Percentiles rank a stretch among this genome's conserved stretches.
Conservation (phyloP, 768 basidiomycete genomes). For the Clitopilus hobsonii region DNA sequence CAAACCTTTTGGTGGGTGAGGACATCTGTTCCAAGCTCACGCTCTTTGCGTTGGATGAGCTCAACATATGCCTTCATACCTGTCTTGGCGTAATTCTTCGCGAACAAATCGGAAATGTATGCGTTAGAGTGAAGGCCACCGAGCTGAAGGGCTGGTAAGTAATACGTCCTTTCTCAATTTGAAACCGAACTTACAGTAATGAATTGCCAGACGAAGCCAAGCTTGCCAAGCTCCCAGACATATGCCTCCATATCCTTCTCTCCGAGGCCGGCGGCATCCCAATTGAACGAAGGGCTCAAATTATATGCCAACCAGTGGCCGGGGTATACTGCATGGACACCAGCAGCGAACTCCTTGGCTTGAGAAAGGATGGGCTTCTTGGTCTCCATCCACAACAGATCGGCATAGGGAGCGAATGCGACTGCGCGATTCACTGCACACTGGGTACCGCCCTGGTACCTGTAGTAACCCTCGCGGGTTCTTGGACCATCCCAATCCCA, state of each 20-base stretch:
- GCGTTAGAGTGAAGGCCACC: conserved; percentile 97
- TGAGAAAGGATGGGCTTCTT: conserved; percentile 90
- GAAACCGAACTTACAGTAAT: conserved; percentile 67
- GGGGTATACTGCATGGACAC: conserved; percentile 78
- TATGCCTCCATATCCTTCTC: conserved; percentile 82
- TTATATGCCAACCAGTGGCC: conserved; percentile 97
- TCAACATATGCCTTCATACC: conserved; percentile 99
- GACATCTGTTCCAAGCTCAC: conserved; percentile 92
- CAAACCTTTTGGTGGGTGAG: conserved; percentile 93
- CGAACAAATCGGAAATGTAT: conserved; percentile 93
- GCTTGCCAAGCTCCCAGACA: conserved; percentile 91
- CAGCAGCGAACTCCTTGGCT: conserved; percentile 86
- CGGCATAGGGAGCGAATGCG: conserved; percentile 92
- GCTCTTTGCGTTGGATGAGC: conserved; percentile 86
- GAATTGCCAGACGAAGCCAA: conserved; percentile 99
- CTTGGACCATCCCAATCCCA: conserved; percentile 96
- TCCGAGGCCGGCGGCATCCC: conserved; percentile 89
- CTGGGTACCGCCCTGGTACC: conserved; percentile 95
- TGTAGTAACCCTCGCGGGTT: conserved; percentile 94
- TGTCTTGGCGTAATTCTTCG: conserved; percentile 81
- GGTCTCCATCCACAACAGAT: conserved; percentile 95
- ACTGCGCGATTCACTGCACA: conserved; percentile 90
- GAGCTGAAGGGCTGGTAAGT: conserved; percentile 48
- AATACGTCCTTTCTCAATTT: neutral
- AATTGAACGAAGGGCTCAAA: conserved; percentile 89